Evolutionary conservation across 768 basidiomycete species (phyloP), one percentile per base, ranked within the genome.

Genomic region (Russula virescens): DNA sequence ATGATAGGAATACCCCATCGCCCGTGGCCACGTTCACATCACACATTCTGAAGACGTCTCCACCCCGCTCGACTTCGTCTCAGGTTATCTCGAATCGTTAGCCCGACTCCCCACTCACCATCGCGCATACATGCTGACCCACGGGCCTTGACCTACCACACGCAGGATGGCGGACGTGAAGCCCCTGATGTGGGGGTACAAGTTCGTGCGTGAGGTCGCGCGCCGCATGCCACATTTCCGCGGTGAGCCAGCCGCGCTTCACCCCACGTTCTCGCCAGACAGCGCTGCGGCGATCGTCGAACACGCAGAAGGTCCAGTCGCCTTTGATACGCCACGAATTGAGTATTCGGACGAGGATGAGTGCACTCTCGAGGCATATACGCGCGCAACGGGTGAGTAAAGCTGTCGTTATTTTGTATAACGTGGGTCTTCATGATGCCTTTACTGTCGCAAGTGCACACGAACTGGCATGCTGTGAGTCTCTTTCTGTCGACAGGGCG

Each of bases 131-230:
- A 40, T 31, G 14, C 38, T 40, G 14, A 40, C 38, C 2, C 38
- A 40, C 38, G 13, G 6, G 31, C 31, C 31, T 31, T 31, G 3
- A 11, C 13, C 13, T 40, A 40, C n/a, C 11, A 28, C n/a, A n/a
- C 2, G 26, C 51, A 75, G 73, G n/a, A 63, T 67, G 48, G 71
- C 66, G 13, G 74, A 75, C 42, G 55, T 87, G 6, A 76, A 70
- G 1, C 71, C 78, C 25, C 64, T 85, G 51, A 74, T 73, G 57
- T 81, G 81, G 77, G 75, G 69, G 0, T 87, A 86, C 70, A 88
- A 87, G 65, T 78, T 77, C 58, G 58, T 69, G 5, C 77, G 85
- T 1, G 85, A 88, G 72, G 64, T 83, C 9, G 73, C 75, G 4
- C 79, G 86, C 42, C 81, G 86, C 14, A 83, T 85, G 79, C 60